Conservation (phyloP, 768 basidiomycete species). For the Trametes coccinea region DNA sequence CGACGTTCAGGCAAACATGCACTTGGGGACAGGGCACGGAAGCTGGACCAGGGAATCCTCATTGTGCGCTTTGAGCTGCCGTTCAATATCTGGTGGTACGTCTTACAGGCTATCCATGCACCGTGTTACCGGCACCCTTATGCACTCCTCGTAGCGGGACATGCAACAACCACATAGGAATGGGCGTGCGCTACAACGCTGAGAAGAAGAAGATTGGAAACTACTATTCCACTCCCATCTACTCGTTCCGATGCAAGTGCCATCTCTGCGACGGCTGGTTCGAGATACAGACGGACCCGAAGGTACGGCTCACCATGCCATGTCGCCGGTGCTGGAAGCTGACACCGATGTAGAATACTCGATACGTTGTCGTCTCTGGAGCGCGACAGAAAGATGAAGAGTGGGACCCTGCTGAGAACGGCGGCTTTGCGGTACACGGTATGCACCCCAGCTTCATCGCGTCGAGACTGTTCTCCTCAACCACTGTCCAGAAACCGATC, state of each 20-base stretch:
- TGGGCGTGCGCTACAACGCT: slow-evolving; percentile 99
- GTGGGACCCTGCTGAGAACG: slow-evolving; percentile 96
- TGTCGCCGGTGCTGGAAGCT: neutral
- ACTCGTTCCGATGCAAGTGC: slow-evolving; percentile 95
- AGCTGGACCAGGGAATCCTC: slow-evolving; percentile 93
- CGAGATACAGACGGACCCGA: slow-evolving; percentile 95
- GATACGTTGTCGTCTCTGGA: slow-evolving; percentile 89
- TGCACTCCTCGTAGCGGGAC: slow-evolving; percentile 58
- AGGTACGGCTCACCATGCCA: slow-evolving; percentile 50
- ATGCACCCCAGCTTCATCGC: slow-evolving; percentile 23
- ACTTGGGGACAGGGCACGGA: slow-evolving; percentile 88
- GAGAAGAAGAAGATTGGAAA: slow-evolving; percentile 97
- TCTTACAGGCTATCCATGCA: neutral
- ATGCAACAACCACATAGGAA: slow-evolving; percentile 96
- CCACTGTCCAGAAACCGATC: slow-evolving; percentile 62
- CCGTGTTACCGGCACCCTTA: neutral
- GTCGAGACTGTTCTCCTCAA: slow-evolving; percentile 3
- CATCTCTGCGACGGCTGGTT: slow-evolving; percentile 97
- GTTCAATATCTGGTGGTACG: slow-evolving; percentile 95
- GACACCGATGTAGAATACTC: slow-evolving; percentile 69
- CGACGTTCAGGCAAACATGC: slow-evolving; percentile 80
- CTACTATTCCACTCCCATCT: slow-evolving; percentile 95
- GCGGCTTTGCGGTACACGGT: slow-evolving; percentile 90
- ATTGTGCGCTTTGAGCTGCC: slow-evolving; percentile 95
- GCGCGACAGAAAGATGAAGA: slow-evolving; percentile 95